phyloP scores from a whole-genome alignment of 192 early-diverging fungal species.

The Diversispora eburnea region DNA sequence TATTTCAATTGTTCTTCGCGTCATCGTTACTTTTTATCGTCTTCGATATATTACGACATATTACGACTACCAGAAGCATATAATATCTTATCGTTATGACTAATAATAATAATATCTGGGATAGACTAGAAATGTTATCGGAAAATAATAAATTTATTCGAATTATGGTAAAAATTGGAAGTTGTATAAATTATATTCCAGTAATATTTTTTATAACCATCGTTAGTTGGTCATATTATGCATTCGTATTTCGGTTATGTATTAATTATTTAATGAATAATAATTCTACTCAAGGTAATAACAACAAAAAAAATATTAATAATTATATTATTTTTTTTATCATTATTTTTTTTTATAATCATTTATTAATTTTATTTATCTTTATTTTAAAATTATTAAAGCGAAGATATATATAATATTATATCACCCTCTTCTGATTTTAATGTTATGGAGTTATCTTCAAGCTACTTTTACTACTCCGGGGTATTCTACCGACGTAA shows the following conservation, averaged over 20 bases:
- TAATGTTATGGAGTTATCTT: conserved; percentile 40
- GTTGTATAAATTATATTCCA: conserved; percentile 20
- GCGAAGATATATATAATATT: conserved; percentile 7
- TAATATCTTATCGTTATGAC: too few species aligned
- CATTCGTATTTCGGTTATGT: conserved; percentile 23
- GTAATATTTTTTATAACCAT: conserved; percentile 11
- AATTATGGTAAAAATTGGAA: neutral
- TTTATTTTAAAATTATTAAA: neutral
- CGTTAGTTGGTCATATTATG: conserved; percentile 22
- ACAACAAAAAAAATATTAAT: neutral
- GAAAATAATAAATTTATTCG: too few species aligned
- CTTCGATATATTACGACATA: too few species aligned
- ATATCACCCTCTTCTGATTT: conserved; percentile 20
- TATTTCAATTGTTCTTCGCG: too few species aligned
- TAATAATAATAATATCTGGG: too few species aligned
- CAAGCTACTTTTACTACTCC: conserved; percentile 35
- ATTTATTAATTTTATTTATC: neutral
- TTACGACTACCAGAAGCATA: too few species aligned
- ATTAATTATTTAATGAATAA: conserved; percentile 7
- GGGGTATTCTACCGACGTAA: conserved; percentile 35
- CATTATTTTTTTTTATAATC: neutral
- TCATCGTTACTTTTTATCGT: too few species aligned
- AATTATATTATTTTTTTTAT: neutral
- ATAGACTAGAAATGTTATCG: too few species aligned
- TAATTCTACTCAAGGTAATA: conserved; percentile 7